Conservation (phyloP, 2,329 filamentous ascomycete genomes). For the Blastomyces parvus region DNA sequence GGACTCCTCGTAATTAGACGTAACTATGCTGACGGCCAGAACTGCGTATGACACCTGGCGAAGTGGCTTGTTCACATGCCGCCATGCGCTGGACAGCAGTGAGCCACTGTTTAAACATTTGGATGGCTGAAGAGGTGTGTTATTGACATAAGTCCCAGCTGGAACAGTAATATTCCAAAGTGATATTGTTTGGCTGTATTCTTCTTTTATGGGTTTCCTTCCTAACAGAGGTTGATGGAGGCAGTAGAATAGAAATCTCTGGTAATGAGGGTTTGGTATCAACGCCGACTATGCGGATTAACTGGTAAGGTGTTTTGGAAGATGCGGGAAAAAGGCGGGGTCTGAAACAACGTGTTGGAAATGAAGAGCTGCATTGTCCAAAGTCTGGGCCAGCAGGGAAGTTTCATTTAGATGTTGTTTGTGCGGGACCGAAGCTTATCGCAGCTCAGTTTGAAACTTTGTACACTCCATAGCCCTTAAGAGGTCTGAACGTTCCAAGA, state of each 20-base stretch:
- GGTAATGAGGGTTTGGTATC: background rate
- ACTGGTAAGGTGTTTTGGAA: background rate
- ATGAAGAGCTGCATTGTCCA: background rate
- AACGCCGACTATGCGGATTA: background rate
- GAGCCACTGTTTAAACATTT: background rate
- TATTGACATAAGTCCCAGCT: background rate
- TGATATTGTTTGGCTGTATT: background rate
- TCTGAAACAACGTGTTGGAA: slow-evolving; percentile 1
- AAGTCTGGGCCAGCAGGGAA: background rate
- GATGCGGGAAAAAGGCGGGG: slow-evolving; percentile 3
- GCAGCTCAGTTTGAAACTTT: too few species aligned
- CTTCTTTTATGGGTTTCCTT: background rate
- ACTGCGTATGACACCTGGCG: background rate
- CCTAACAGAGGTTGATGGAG: background rate
- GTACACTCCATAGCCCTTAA: too few species aligned
- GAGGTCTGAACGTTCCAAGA: too few species aligned
- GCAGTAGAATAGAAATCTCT: background rate
- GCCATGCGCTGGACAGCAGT: background rate
- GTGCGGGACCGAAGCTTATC: background rate
- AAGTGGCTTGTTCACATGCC: background rate
- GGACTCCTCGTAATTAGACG: background rate
- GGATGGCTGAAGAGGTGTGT: background rate
- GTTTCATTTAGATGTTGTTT: background rate
- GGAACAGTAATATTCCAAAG: background rate
- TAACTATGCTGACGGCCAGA: background rate